These are phyloP conservation scores for Chalciporus sphaerocephalus DNA, from an alignment of 768 basidiomycete genomes.

Conservation along the genomic window DNA sequence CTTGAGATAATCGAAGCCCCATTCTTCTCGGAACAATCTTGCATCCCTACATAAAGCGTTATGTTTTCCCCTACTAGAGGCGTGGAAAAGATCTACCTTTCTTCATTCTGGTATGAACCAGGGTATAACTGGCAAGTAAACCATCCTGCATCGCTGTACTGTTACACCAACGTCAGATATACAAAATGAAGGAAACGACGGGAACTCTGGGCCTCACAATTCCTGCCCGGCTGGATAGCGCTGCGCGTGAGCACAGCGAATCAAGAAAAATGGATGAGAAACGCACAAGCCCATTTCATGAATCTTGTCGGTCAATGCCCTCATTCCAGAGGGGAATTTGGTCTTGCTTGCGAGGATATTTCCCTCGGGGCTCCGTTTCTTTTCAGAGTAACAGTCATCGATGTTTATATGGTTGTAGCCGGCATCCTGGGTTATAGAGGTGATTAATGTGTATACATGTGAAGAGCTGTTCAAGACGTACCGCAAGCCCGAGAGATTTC, in stretches of 20 bases:
- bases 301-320: conserved; percentile 48
- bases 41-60: conserved; percentile 40
- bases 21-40: conserved; percentile 54
- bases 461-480: conserved; percentile 21
- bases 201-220: conserved; percentile 41
- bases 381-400: conserved; percentile 65
- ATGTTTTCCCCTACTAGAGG: neutral
- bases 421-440: conserved; percentile 37
- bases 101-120: conserved; percentile 62
- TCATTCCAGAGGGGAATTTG: conserved; percentile 59
- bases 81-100: conserved; percentile 33
- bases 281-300: conserved; percentile 56
- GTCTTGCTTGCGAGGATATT: conserved; percentile 51
- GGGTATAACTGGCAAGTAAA: conserved; percentile 63
- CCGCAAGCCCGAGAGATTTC: conserved; percentile 49
- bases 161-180: conserved; percentile 2
- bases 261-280: neutral
- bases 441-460: neutral
- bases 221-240: conserved; percentile 47
- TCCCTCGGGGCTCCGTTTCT: conserved; percentile 45
- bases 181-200: conserved; percentile 1
- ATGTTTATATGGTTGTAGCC: conserved; percentile 59
- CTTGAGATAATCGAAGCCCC: conserved; percentile 68
- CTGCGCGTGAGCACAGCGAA: neutral
- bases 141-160: conserved; percentile 71